phyloP scores from a whole-genome alignment of 2,329 filamentous ascomycete species.

The Pezicula neosporulosa region DNA sequence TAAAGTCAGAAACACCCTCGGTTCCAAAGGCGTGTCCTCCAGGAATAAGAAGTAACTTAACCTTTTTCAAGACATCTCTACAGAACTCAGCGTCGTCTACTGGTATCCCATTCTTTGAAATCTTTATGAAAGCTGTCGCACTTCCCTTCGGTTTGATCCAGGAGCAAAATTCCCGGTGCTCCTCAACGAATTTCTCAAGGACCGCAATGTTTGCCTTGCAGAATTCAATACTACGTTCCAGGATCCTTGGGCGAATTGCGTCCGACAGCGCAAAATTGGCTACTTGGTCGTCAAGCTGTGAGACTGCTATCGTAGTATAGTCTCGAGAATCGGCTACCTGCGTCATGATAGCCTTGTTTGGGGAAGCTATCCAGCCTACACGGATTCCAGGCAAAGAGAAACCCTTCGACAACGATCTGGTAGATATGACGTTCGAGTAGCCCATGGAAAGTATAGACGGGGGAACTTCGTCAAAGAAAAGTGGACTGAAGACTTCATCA shows the following conservation, averaged over 20 bases:
- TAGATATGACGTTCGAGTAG: slow-evolving; percentile 68
- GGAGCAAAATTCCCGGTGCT: slow-evolving; percentile 58
- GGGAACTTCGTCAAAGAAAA: slow-evolving; percentile 67
- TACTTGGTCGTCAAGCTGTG: slow-evolving; percentile 76
- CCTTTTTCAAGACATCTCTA: slow-evolving; percentile 61
- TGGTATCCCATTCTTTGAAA: slow-evolving; percentile 54
- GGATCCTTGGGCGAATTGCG: slow-evolving; percentile 57
- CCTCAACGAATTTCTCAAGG: slow-evolving; percentile 64
- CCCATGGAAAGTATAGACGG: slow-evolving; percentile 69
- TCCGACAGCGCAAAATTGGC: slow-evolving; percentile 71
- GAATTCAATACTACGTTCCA: slow-evolving; percentile 61
- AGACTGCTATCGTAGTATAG: slow-evolving; percentile 84
- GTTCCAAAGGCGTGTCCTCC: slow-evolving; percentile 71
- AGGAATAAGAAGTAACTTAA: slow-evolving; percentile 71
- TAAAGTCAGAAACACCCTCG: slow-evolving; percentile 51
- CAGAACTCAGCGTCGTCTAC: slow-evolving; percentile 74
- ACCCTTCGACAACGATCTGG: slow-evolving; percentile 83
- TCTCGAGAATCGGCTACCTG: slow-evolving; percentile 63
- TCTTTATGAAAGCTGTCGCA: slow-evolving; percentile 75
- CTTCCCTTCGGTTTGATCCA: slow-evolving; percentile 76
- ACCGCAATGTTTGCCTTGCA: slow-evolving; percentile 65
- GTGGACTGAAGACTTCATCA: slow-evolving; percentile 81
- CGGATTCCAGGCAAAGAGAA: slow-evolving; percentile 81
- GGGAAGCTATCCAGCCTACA: slow-evolving; percentile 77
- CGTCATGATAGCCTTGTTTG: slow-evolving; percentile 57